Percentiles rank a stretch among this genome's conserved stretches.
These are phyloP conservation scores for Suhomyces xylopsoci DNA, from an alignment of 805 yeast genomes.

Conservation along the genomic window DNA sequence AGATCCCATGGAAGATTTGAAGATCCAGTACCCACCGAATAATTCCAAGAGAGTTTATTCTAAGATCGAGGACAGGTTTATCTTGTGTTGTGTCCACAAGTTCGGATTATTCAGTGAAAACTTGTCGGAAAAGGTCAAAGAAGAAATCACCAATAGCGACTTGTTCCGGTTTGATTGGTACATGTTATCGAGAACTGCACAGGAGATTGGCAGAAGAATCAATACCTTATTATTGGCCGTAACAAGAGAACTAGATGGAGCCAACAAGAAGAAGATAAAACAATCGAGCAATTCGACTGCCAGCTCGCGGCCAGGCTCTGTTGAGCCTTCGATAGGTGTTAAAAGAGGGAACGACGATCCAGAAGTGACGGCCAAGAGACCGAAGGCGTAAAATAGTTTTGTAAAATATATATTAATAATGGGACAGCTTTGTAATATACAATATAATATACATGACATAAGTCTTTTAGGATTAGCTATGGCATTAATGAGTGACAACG, in stretches of 20 bases:
- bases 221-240: conserved; percentile 65
- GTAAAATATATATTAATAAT: not conserved
- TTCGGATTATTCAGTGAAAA: conserved; percentile 61
- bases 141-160: conserved; percentile 57
- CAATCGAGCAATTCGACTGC: conserved; percentile 17
- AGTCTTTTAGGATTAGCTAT: not conserved
- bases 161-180: conserved; percentile 73
- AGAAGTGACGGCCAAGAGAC: not conserved
- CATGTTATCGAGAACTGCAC: conserved; percentile 65
- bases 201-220: conserved; percentile 67
- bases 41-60: conserved; percentile 74
- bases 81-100: conserved; percentile 58
- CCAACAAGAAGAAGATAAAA: conserved; percentile 41
- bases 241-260: conserved; percentile 66
- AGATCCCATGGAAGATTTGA: conserved; percentile 62
- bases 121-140: conserved; percentile 61
- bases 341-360: not conserved
- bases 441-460: not conserved
- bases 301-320: conserved; percentile 34
- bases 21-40: conserved; percentile 76
- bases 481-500: conserved; percentile 24
- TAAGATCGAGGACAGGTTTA: conserved; percentile 65
- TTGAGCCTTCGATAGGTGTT: conserved; percentile 25
- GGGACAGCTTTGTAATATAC: conserved; percentile 6
- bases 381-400: not conserved